Evolutionary conservation across 2,329 filamentous ascomycete species (phyloP).

Genomic region (Ramularia endophylla): DNA sequence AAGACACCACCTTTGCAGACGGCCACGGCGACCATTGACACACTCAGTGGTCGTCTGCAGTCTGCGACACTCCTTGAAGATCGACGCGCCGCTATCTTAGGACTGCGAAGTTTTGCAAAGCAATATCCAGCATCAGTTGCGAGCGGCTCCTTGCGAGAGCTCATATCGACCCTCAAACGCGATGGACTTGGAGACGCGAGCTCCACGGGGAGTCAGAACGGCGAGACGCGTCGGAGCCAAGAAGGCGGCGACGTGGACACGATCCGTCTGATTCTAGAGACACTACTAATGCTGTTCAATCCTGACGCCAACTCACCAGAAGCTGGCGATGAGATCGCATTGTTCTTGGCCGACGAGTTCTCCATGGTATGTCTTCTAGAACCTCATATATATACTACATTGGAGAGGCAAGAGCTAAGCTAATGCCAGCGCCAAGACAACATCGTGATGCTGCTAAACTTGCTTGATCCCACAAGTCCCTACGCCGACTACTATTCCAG

Average conservation of each 20-base stretch:
- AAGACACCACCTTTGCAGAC: constrained; percentile 90
- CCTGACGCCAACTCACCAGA: constrained; percentile 64
- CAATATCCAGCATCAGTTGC: constrained; percentile 94
- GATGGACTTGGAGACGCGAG: constrained; percentile 48
- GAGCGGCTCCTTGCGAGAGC: constrained; percentile 79
- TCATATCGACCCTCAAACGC: constrained; percentile 78
- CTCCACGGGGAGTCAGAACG: constrained; percentile 19
- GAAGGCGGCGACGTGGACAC: constrained; percentile 75
- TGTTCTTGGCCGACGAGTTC: constrained; percentile 97
- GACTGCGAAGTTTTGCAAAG: constrained; percentile 91
- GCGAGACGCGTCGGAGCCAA: constrained; percentile 47
- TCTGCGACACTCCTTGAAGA: constrained; percentile 93
- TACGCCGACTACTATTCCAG: constrained; percentile 60
- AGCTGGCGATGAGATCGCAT: constrained; percentile 88
- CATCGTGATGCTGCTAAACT: constrained; percentile 80
- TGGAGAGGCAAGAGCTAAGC: constrained; percentile 40
- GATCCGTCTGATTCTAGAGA: constrained; percentile 90
- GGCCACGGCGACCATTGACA: constrained; percentile 87
- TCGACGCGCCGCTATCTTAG: constrained; percentile 84
- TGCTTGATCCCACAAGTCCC: constrained; percentile 81
- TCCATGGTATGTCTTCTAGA: constrained; percentile 60
- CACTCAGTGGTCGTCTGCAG: constrained; percentile 77
- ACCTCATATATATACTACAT: neutral
- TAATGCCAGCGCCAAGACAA: constrained; percentile 78
- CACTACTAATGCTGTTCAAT: constrained; percentile 85